A percentile compares a stretch with the other conserved stretches of the same genome.
Evolutionary conservation across 2,329 filamentous ascomycete species (phyloP).

Genomic region (Rutstroemia sp.): DNA sequence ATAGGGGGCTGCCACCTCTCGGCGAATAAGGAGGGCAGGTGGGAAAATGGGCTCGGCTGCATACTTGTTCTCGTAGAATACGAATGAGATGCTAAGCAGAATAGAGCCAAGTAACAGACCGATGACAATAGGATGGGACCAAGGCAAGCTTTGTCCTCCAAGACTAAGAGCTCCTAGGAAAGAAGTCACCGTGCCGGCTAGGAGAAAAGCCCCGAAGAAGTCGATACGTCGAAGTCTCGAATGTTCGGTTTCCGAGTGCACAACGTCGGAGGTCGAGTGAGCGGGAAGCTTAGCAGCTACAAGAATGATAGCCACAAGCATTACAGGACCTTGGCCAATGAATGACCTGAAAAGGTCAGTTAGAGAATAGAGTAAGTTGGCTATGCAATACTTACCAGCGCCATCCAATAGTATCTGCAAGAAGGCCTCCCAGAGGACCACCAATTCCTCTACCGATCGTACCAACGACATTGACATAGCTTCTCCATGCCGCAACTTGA

Average conservation of each 20-base stretch:
- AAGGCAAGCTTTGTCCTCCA: constrained; percentile 37
- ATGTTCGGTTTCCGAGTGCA: constrained; percentile 53
- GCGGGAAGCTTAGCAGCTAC: constrained; percentile 51
- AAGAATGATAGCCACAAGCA: constrained; percentile 54
- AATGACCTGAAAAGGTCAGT: constrained; percentile 49
- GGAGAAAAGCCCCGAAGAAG: constrained; percentile 61
- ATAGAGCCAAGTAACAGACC: constrained; percentile 28
- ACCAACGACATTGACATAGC: constrained; percentile 64
- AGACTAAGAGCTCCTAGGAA: constrained; percentile 42
- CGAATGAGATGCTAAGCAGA: constrained; percentile 20
- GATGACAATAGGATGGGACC: constrained; percentile 31
- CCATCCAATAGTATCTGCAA: constrained; percentile 71
- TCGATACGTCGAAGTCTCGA: constrained; percentile 62
- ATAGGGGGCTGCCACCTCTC: constrained; percentile 47
- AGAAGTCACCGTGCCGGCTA: constrained; percentile 12
- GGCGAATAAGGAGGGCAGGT: constrained; percentile 43
- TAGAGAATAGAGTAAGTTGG: neutral
- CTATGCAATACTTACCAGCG: constrained; percentile 45
- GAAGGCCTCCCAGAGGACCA: constrained; percentile 61
- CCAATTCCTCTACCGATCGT: constrained; percentile 61
- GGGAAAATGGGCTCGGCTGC: constrained; percentile 53
- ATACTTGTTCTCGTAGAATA: constrained; percentile 33
- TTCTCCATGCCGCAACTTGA: constrained; percentile 52
- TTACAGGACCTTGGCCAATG: constrained; percentile 61
- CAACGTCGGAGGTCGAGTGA: constrained; percentile 35